Evolutionary conservation across 1,139 yeast species (phyloP).

Genomic region (Candida neerlandica): DNA sequence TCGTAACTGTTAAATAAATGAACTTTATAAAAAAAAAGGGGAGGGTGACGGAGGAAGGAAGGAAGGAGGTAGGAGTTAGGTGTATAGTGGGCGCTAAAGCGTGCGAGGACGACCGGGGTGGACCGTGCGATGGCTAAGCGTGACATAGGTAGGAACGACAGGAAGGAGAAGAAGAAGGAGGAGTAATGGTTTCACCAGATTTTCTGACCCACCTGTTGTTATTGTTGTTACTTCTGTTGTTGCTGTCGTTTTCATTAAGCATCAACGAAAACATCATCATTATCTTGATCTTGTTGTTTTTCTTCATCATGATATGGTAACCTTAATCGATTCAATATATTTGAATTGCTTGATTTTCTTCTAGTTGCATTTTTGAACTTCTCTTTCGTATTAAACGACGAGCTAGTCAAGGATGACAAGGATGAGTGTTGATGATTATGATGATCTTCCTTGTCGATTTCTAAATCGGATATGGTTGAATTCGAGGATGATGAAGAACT

Average conservation of each 20-base stretch:
- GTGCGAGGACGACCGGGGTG: no score
- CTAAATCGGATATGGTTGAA: constrained; percentile 5
- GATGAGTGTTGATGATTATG: not conserved
- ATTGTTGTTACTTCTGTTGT: no score
- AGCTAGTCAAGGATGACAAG: not conserved
- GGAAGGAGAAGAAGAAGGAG: no score
- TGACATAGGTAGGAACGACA: no score
- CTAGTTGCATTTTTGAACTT: constrained; percentile 6
- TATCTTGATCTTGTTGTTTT: constrained; percentile 21
- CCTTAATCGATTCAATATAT: constrained; percentile 18
- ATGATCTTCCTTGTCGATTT: constrained; percentile 2
- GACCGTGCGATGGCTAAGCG: no score
- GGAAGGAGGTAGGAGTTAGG: no score
- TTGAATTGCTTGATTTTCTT: constrained; percentile 8
- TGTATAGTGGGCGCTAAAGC: no score
- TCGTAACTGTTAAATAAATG: not conserved
- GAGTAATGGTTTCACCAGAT: no score
- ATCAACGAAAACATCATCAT: constrained; percentile 32
- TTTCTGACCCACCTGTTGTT: no score
- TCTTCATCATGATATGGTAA: constrained; percentile 13
- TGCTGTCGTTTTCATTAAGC: constrained; percentile 20
- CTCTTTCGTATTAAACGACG: constrained; percentile 2
- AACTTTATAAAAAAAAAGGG: not conserved
- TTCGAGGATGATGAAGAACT: constrained; percentile 17
- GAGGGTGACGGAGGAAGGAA: not conserved